phyloP scores from a whole-genome alignment of 345 rosid species.

The Odontarrhena argentea region DNA sequence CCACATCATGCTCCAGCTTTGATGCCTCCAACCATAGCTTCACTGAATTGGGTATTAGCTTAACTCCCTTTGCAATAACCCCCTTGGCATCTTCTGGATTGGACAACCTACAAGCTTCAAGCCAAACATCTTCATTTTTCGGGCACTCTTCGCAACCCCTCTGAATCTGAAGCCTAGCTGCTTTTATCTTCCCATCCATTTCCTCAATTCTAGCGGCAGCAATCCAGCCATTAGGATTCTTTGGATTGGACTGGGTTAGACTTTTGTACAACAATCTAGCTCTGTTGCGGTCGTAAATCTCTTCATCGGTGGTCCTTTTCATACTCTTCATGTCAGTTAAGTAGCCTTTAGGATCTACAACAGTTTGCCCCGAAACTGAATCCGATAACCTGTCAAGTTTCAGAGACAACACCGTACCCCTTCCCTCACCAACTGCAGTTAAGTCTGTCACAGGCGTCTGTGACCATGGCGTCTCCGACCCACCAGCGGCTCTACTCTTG shows the following conservation, averaged over 20 bases:
- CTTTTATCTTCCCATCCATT: conserved; percentile 89
- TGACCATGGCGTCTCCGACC: conserved; percentile 84
- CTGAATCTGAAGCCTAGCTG: conserved; percentile 76
- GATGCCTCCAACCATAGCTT: conserved; percentile 88
- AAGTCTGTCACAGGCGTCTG: conserved; percentile 89
- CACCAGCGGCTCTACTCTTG: conserved; percentile 75
- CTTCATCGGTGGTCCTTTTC: conserved; percentile 96
- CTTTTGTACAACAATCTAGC: conserved; percentile 89
- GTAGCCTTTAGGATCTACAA: conserved; percentile 92
- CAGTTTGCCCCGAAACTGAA: conserved; percentile 84
- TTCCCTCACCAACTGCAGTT: conserved; percentile 94
- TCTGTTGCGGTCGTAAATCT: conserved; percentile 88
- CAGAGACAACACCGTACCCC: conserved; percentile 88
- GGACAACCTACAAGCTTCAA: conserved; percentile 87
- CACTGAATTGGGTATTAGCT: conserved; percentile 84
- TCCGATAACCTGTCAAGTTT: conserved; percentile 89
- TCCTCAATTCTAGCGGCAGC: conserved; percentile 96
- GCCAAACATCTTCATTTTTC: conserved; percentile 87
- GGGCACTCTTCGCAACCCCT: conserved; percentile 96
- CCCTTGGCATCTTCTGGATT: conserved; percentile 90
- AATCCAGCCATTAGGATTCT: conserved; percentile 96
- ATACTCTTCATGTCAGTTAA: conserved; percentile 90
- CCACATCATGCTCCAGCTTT: conserved; percentile 74
- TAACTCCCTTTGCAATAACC: conserved; percentile 83
- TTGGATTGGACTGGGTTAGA: conserved; percentile 81